A percentile compares a stretch with the other conserved stretches of the same genome.
Conservation (phyloP, 768 basidiomycete species). For the Myochromella boudieri region DNA sequence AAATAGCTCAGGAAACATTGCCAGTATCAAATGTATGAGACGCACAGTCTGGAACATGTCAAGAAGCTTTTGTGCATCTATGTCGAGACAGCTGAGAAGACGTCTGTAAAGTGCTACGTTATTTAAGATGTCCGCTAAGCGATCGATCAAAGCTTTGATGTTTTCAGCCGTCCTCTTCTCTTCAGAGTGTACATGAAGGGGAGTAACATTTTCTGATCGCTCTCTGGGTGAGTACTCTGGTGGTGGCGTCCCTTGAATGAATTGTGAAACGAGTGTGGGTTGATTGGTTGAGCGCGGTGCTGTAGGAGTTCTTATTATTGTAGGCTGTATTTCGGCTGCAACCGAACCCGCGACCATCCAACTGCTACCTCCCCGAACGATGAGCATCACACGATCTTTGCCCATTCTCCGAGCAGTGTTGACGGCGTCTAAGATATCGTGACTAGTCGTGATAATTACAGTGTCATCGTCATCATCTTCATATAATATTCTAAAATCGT, state of each 20-base stretch:
- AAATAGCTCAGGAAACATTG: neutral
- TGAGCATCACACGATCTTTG: constrained; percentile 4
- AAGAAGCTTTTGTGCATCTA: constrained; percentile 3
- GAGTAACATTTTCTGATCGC: too few species aligned
- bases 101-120: neutral
- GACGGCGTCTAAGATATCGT: constrained; percentile 2
- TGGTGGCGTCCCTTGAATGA: too few species aligned
- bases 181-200: too few species aligned
- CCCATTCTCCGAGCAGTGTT: neutral
- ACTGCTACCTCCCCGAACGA: neutral
- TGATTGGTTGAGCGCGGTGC: too few species aligned
- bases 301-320: too few species aligned
- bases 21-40: neutral
- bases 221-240: too few species aligned
- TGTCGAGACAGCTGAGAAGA: neutral
- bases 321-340: too few species aligned
- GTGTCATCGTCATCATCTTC: constrained; percentile 7
- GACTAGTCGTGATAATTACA: constrained; percentile 1
- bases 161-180: neutral
- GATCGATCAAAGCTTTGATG: neutral
- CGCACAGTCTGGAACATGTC: constrained; percentile 1
- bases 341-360: too few species aligned
- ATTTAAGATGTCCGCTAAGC: neutral
- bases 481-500: constrained; percentile 3
- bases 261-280: too few species aligned